Evolutionary conservation across 257 asterid species (phyloP).

Genomic region (Cruciata laevipes): DNA sequence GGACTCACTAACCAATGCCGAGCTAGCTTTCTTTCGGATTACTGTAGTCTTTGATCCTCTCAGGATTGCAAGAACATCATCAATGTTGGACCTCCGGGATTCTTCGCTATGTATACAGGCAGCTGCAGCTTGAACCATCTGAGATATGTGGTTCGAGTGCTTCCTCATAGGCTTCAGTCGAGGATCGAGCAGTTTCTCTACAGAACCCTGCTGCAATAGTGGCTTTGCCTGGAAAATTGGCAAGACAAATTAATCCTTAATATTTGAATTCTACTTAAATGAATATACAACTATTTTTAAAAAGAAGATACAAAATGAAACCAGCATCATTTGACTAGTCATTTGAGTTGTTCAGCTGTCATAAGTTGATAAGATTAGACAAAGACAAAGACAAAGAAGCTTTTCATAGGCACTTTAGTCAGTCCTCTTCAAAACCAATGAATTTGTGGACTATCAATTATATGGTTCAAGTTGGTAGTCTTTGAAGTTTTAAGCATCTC

Average conservation of each 20-base stretch:
- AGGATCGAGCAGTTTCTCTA: constrained; percentile 45
- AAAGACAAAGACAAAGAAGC: constrained; percentile 5
- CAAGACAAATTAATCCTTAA: neutral
- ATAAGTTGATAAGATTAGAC: neutral
- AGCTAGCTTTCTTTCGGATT: constrained; percentile 31
- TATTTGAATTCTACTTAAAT: neutral
- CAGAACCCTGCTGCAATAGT: constrained; percentile 40
- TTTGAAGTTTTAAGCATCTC: constrained; percentile 5
- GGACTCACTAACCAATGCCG: constrained; percentile 6
- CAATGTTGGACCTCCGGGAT: constrained; percentile 47
- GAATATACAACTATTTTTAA: neutral
- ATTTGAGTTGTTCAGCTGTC: neutral
- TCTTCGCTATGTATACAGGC: constrained; percentile 56
- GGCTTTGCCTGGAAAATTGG: constrained; percentile 49
- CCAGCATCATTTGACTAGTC: neutral
- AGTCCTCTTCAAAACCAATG: constrained; percentile 4
- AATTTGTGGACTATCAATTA: neutral
- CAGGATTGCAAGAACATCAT: constrained; percentile 35
- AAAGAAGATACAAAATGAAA: neutral
- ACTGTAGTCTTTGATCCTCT: constrained; percentile 33
- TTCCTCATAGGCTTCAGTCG: constrained; percentile 25
- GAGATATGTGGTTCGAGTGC: constrained; percentile 28
- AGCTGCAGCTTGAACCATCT: constrained; percentile 47
- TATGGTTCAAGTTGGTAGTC: neutral
- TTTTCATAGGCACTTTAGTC: neutral